Evolutionary conservation across 2,329 filamentous ascomycete species (phyloP).

Genomic region (Seiridium unicorne): DNA sequence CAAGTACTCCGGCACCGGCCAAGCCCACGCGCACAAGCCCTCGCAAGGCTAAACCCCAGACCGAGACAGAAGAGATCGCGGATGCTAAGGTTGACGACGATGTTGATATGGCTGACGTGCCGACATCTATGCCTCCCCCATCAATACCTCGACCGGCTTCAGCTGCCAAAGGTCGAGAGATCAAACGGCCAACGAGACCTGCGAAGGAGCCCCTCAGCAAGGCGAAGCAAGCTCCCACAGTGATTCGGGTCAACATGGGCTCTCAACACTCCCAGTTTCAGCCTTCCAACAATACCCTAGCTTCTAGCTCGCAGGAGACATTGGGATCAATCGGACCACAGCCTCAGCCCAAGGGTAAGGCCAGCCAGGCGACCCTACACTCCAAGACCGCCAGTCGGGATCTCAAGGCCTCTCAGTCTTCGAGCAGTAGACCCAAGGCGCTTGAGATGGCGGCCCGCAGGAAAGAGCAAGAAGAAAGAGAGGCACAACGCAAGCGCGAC

Average conservation of each 20-base stretch:
- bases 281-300: conserved; percentile 55
- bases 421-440: conserved; percentile 66
- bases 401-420: conserved; percentile 64
- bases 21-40: conserved; percentile 51
- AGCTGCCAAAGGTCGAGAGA: conserved; percentile 47
- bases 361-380: conserved; percentile 60
- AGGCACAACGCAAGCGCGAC: conserved; percentile 75
- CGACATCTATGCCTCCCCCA: conserved; percentile 57
- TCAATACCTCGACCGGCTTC: conserved; percentile 53
- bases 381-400: conserved; percentile 58
- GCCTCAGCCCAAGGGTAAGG: conserved; percentile 57
- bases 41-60: conserved; percentile 38
- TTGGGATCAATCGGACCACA: conserved; percentile 38
- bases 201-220: conserved; percentile 58
- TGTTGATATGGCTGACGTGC: conserved; percentile 55
- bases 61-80: conserved; percentile 25
- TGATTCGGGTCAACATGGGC: conserved; percentile 68
- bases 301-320: conserved; percentile 59
- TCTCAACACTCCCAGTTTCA: conserved; percentile 61
- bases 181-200: conserved; percentile 61
- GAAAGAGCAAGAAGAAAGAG: conserved; percentile 81
- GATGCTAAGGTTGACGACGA: conserved; percentile 34
- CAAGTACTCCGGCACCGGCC: conserved; percentile 31
- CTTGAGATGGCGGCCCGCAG: conserved; percentile 75
- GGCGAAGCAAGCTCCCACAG: conserved; percentile 66